Evolutionary conservation across 2,329 filamentous ascomycete genomes (phyloP), one percentile per base, ranked within the genome.

Genomic region (Aureobasidium sp.): DNA sequence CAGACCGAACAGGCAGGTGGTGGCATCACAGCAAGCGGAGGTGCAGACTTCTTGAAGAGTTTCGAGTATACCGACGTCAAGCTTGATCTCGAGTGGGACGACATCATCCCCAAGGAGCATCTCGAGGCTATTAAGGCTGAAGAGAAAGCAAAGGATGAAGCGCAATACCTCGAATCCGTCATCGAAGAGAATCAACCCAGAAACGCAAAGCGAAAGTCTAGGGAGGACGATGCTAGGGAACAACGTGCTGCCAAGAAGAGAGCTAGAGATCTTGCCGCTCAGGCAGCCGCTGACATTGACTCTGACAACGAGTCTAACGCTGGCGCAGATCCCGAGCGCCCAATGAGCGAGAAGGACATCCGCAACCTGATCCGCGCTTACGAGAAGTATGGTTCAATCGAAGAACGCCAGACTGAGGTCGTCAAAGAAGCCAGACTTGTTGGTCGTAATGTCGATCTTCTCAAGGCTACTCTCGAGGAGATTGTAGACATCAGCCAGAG

Each of bases 61-160:
- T 93, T 93, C 71, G 94, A 98, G 75, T 97, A 97, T 74, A 98
- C 96, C 1, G 96, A 99, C 78, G 95, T 98, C 79, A 98, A 98
- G 80, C 93, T 98, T 67, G 87, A 98, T 70, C 90, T 98, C 31
- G 94, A 97, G 71, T 99, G 96, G 96, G 96, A 99, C 73, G 93
- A 98, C 71, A 99, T 99, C 73, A 98, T 99, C 71, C 97, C 96
- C 0, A 94, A 95, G 67, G 94, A 97, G 10, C 91, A 97, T 73
- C 87, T 99, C 23, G 95, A 95, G 20, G 91, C 90, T 67, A 92
- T 98, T 79, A 97, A 97, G 77, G 91, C 90, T 0, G 93, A 97
- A 59, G 95, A 98, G 73, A 93, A 97, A 71, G 90, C 91, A 77
- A 92, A 92, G 74, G 89, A 93, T 65, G 90, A 97, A 65, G 93